Conservation (phyloP, 129 eudicot species). For the Flaveria trinervia region DNA sequence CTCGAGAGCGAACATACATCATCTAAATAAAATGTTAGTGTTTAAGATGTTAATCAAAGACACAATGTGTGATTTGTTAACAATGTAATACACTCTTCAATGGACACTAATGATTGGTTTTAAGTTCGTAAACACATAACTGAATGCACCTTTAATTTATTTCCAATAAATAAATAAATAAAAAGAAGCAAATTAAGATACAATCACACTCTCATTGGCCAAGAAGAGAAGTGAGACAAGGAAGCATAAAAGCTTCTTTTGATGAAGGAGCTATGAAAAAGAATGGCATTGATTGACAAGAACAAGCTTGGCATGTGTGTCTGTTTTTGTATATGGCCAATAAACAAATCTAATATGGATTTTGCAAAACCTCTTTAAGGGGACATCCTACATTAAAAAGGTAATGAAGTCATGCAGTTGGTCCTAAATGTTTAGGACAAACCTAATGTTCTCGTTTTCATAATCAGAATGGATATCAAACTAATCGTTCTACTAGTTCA, state of each 20-base stretch:
- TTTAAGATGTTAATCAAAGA: neutral
- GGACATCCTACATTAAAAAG: constrained; percentile 42
- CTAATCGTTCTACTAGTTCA: too few species aligned
- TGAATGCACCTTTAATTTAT: neutral
- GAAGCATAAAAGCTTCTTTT: constrained; percentile 31
- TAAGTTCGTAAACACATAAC: neutral
- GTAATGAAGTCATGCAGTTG: constrained; percentile 18
- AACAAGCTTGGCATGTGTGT: constrained; percentile 21
- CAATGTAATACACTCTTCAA: too few species aligned
- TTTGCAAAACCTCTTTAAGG: constrained; percentile 32
- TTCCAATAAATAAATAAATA: neutral
- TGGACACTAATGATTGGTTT: neutral
- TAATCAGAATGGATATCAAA: too few species aligned
- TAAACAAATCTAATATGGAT: constrained; percentile 26
- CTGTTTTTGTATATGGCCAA: constrained; percentile 26
- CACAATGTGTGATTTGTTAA: neutral
- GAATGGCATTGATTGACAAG: constrained; percentile 25
- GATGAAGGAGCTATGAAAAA: constrained; percentile 15
- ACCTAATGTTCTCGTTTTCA: neutral
- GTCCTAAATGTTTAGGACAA: constrained; percentile 13
- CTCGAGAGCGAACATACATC: neutral
- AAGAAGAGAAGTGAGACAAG: constrained; percentile 25
- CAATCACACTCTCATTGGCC: neutral
- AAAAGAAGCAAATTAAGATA: constrained; percentile 4
- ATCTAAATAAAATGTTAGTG: neutral